These are phyloP conservation scores for Neonothopanus nambi DNA, from an alignment of 1,284 basidiomycete genomes.

Conservation along the genomic window DNA sequence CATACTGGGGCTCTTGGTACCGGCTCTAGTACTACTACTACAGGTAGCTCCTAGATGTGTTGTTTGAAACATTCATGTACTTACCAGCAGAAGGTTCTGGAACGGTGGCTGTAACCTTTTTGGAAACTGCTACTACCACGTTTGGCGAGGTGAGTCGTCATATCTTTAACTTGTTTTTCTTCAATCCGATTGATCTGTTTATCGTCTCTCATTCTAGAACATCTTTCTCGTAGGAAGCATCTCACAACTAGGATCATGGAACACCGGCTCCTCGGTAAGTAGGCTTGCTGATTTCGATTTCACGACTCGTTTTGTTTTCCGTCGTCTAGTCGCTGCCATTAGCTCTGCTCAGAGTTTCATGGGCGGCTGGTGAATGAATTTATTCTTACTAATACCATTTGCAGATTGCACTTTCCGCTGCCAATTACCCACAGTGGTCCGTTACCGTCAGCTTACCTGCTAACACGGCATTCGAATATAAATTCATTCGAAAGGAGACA, in stretches of 20 bases:
- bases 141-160: conserved; percentile 49
- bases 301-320: too few relatives aligned
- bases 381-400: not conserved
- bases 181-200: too few relatives aligned
- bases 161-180: not conserved
- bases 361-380: not conserved
- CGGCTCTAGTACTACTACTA: not conserved
- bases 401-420: conserved; percentile 55
- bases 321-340: too few relatives aligned
- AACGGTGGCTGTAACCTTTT: conserved; percentile 46
- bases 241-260: conserved; percentile 54
- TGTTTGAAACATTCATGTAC: too few relatives aligned
- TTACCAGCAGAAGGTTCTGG: conserved; percentile 4
- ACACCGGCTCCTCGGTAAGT: conserved; percentile 45
- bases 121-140: conserved; percentile 54
- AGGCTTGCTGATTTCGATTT: too few relatives aligned
- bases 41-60: too few relatives aligned
- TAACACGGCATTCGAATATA: conserved; percentile 54
- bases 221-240: conserved; percentile 60
- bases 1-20: conserved; percentile 44
- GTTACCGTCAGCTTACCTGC: conserved; percentile 50
- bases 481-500: conserved; percentile 58
- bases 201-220: conserved; percentile 40
- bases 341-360: too few relatives aligned
- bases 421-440: conserved; percentile 56